Conservation (phyloP, 139 green algal species). For the Chlorella vulgaris region DNA sequence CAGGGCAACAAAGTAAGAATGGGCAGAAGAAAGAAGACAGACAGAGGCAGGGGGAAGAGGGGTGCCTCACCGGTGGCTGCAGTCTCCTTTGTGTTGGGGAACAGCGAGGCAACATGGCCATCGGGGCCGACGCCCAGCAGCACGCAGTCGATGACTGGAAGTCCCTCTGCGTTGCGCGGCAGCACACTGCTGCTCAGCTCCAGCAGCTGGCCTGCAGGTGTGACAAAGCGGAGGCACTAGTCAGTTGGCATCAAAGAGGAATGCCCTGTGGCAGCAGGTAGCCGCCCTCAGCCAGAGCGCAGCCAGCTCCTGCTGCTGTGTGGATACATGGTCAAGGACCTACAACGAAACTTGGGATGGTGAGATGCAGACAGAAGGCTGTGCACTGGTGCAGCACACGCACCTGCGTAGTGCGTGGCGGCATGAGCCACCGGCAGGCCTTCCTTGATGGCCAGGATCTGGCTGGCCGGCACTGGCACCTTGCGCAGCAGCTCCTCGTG, state of each 20-base stretch:
- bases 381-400: too few relatives aligned
- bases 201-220: slow-evolving; percentile 58
- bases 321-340: slow-evolving; percentile 9
- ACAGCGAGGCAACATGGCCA: slow-evolving; percentile 97
- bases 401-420: slow-evolving; percentile 56
- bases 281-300: too few relatives aligned
- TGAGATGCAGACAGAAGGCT: too few relatives aligned
- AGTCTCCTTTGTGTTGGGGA: slow-evolving; percentile 82
- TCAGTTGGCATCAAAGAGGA: too few relatives aligned
- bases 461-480: slow-evolving; percentile 33
- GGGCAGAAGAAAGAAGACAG: background rate
- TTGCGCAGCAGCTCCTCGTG: slow-evolving; percentile 75
- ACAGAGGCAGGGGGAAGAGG: background rate
- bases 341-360: too few relatives aligned
- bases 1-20: too few relatives aligned
- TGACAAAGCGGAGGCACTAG: slow-evolving; percentile 8
- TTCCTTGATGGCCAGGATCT: slow-evolving; percentile 64
- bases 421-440: slow-evolving; percentile 50
- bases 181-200: slow-evolving; percentile 59
- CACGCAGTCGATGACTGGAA: slow-evolving; percentile 90
- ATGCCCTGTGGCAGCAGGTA: too few relatives aligned
- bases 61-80: slow-evolving; percentile 45
- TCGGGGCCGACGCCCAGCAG: slow-evolving; percentile 96
- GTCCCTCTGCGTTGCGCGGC: slow-evolving; percentile 53
- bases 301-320: too few relatives aligned